Base-by-base conservation (phyloP, 257 asterid genomes). In the Phtheirospermum japonicum region DNA sequence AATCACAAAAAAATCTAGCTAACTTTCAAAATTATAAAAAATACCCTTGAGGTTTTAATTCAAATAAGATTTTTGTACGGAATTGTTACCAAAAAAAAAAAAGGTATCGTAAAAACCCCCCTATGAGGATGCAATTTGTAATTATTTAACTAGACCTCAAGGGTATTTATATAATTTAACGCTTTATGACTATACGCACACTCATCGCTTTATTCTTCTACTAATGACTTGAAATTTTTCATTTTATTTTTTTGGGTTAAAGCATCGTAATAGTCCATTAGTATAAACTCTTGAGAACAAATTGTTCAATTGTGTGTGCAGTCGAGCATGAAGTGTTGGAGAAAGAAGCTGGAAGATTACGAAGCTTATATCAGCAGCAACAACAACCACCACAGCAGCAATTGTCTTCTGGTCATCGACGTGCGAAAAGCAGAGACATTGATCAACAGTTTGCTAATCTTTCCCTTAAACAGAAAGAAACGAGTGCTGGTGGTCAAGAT, bases 271-370 rank as follows among this genome's bases (percentile, higher is more conserved):
- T 30, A 23, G 54, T 2, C 49, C 3, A n/a, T 39, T 26, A 12
- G n/a, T 26, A 42, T 68, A 57, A 56, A 14, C 54, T 51, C 58
- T 19, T 67, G 6, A 13, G 39, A 63, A 62, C 62, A 57, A 23
- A 75, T 16, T 17, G 43, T 45, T 48, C 52, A 42, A 42, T 12
- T 37, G 45, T 75, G 58, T 73, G 40, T 73, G 83, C 90, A 92
- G 99, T 92, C 73, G 99, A 92, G 81, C 95, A 89, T 54, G 99
- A 89, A 28, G 90, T 89, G 51, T 63, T 92, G 79, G 97, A 92
- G 76, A 82, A 91, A 77, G 97, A 92, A 77, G 81, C 77, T 1
- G 86, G 76, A 65, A 85, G 97, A 74, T 75, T 92, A 31, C 83
- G 79, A 68, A 74, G 74, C 70, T 57, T 89, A 59, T 85, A 85